These are phyloP conservation scores for Yamadazyma atmosphaerica DNA, from an alignment of 1,139 yeast species.

Conservation along the genomic window DNA sequence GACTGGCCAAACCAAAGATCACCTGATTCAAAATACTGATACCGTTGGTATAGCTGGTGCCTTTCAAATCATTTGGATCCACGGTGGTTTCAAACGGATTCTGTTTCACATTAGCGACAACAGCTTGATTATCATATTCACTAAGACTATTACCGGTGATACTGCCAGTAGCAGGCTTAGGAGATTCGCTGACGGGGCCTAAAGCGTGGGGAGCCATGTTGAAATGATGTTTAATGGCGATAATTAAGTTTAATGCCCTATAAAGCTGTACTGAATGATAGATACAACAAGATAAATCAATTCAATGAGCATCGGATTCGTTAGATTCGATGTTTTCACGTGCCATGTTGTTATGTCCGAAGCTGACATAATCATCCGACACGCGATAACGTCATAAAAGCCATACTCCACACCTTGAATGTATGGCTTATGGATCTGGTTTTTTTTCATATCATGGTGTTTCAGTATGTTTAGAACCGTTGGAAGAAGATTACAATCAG, in stretches of 20 bases:
- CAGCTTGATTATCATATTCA: constrained; percentile 5
- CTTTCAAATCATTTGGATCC: constrained; percentile 55
- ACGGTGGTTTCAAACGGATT: constrained; percentile 60
- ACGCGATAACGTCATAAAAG: neutral
- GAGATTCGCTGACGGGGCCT: constrained; percentile 5
- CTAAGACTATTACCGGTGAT: constrained; percentile 4
- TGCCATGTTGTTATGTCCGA: constrained; percentile 10
- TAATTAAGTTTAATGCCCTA: neutral
- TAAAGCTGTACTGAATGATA: neutral
- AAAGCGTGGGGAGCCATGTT: constrained; percentile 17
- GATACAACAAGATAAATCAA: no score
- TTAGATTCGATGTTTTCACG: constrained; percentile 10
- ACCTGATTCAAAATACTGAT: constrained; percentile 64
- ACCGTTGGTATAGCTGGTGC: constrained; percentile 61
- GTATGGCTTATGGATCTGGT: no score
- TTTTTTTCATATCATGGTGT: no score
- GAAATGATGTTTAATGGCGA: neutral
- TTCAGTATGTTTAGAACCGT: no score
- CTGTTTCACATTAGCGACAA: constrained; percentile 15
- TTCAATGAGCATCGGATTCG: no score
- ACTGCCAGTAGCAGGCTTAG: constrained; percentile 5
- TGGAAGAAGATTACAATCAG: no score
- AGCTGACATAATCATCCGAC: neutral
- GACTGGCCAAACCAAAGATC: constrained; percentile 59
- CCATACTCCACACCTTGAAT: no score